Base-by-base conservation (phyloP, 192 early-diverging fungal species). In the Podila clonocystis region DNA sequence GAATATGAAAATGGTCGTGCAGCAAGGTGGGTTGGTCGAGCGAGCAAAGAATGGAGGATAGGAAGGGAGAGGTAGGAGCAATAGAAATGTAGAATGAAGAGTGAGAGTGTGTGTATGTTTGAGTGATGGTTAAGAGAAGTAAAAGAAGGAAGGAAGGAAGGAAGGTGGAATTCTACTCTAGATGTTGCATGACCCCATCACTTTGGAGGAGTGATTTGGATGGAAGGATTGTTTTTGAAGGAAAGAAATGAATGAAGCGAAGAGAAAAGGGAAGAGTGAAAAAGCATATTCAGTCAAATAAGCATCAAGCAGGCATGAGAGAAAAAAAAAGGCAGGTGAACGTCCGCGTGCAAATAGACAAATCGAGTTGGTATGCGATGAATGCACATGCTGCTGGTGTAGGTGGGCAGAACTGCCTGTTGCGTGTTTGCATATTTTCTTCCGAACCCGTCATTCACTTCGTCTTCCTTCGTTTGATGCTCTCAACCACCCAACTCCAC, bases 41-140 rank as follows among this genome's bases (percentile, higher is more conserved):
- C 17, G 24, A 45, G 17, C 13, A 12, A 45, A 45, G 41, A 45
- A 45, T 45, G n/a, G n/a, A 19, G n/a, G 52, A 26, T 52, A 55
- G 19, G 52, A 24, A 24, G 22, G 52, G 20, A 24, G 34, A 9
- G 1, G 34, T 36, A 36, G 9, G 63, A 48, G 30, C 30, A 15
- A 15, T 58, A 41, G 59, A 59, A 6, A 62, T 62, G 48, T 50
- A 29, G 50, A 66, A 36, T 20, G 73, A 58, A 63, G 62, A 59
- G 33, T 64, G n/a, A n/a, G 33, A 59, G 29, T 59, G 6, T 19
- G 24, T 29, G 58, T 4, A 12, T 15, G 58, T 11, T 1, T 24
- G 20, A 9, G 58, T 1, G 26, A 26, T 28, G 58, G 29, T 26
- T 60, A 24, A 24, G 58, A 29, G 1, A 19, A 12, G 24, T 6